Percentiles rank a stretch among this genome's conserved stretches.
phyloP scores from a whole-genome alignment of 305 asterid genomes.

The Vinca major region DNA sequence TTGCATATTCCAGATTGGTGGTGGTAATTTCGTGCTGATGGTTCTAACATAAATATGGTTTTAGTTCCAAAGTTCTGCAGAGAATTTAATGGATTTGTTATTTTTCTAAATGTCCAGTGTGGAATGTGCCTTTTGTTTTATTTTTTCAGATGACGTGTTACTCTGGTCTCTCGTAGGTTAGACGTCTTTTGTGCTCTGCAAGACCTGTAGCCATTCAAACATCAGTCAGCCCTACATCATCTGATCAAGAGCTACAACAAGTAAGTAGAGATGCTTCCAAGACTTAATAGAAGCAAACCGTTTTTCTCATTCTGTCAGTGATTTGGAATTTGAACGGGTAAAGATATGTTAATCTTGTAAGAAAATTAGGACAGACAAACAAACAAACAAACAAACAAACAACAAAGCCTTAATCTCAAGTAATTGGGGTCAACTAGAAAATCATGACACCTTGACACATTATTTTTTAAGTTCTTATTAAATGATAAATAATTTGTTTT shows the following conservation, averaged over 20 bases:
- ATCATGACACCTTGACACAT: not conserved
- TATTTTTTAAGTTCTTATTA: not conserved
- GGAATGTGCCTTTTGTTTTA: conserved; percentile 3
- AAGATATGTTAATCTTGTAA: not conserved
- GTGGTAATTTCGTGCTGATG: not conserved
- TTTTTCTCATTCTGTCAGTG: not conserved
- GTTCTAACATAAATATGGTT: not conserved
- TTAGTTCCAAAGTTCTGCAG: not conserved
- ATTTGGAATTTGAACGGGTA: not conserved
- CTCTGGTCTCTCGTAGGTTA: conserved; percentile 42
- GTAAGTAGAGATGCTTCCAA: conserved; percentile 27
- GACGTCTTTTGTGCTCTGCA: conserved; percentile 87
- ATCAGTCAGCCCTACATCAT: conserved; percentile 78
- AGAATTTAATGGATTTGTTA: not conserved
- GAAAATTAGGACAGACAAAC: not conserved
- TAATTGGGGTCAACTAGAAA: too few relatives aligned
- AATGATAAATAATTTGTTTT: not conserved
- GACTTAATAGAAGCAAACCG: not conserved
- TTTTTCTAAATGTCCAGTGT: not conserved
- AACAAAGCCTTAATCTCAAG: too few relatives aligned
- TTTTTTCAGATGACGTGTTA: not conserved
- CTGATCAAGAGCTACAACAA: conserved; percentile 98
- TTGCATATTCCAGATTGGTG: not conserved
- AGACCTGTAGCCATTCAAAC: conserved; percentile 86
- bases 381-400: too few relatives aligned